Base-by-base conservation (phyloP, 345 rosid genomes). In the Firmiana major region DNA sequence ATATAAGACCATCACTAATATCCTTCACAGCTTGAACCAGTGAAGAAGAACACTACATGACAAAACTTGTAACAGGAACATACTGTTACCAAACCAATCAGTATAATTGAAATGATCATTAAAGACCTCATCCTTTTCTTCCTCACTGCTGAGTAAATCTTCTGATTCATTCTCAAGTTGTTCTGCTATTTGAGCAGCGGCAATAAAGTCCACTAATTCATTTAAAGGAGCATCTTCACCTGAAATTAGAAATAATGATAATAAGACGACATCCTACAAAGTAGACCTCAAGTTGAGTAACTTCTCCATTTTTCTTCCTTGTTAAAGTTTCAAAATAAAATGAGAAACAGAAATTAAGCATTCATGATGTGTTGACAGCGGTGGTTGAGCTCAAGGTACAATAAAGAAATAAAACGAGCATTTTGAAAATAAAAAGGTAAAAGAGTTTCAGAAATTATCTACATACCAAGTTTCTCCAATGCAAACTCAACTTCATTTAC, bases 201-300 rank as follows among this genome's bases (percentile, higher is more conserved):
- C 72, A 63, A 96, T 92, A 81, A 88, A 93, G 81, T 96, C 98
- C 74, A 93, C 93, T 74, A 96, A 75, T 82, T 90, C 97, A 79
- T 85, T 83, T 58, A 93, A 51, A 16, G 88, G 83, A 34, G 92
- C 87, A 78, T 87, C 80, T 75, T 84, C 80, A 79, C 93, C 99
- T 93, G 84, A 64, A 42, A 81, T 59, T 26, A 45, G 15, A 74
- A 76, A 53, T 21, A 24, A 55, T 51, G 36, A 77, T 51, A 66
- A 66, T 22, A 54, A 12, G 65, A 64, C 22, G 45, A 67, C 40
- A 24, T 40, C 65, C 21, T 34, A 22, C 42, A 43, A 57, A 43
- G 22, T 26, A 26, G 28, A 49, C 24, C 26, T 70, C 24, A 28
- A 70, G 17, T 49, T 16, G 17, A 26, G 59, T 26, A 54, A 28